Percentiles rank a stretch among this genome's conserved stretches.
These are phyloP conservation scores for Cordyceps javanica DNA, from an alignment of 2,329 filamentous ascomycete genomes.

Conservation along the genomic window DNA sequence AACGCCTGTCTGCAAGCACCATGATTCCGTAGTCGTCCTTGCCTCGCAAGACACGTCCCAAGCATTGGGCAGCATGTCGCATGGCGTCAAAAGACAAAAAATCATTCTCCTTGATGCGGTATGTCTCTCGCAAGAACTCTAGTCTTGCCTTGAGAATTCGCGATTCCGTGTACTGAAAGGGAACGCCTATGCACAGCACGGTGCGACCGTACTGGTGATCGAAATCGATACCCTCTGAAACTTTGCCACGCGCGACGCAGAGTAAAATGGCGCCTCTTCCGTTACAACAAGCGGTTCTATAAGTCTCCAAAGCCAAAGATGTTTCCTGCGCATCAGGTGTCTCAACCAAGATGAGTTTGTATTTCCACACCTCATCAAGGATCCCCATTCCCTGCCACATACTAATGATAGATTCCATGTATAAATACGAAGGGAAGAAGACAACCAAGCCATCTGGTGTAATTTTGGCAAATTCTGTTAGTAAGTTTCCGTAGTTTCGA, in stretches of 20 bases:
- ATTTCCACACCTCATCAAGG: constrained; percentile 96
- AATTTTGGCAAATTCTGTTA: constrained; percentile 92
- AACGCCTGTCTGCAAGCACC: constrained; percentile 91
- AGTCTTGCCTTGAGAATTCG: constrained; percentile 92
- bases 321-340: constrained; percentile 97
- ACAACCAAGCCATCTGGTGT: constrained; percentile 98
- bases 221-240: constrained; percentile 97
- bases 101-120: constrained; percentile 93
- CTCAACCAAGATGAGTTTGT: constrained; percentile 96
- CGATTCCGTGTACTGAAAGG: constrained; percentile 98
- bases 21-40: constrained; percentile 99
- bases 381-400: constrained; percentile 99
- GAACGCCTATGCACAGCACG: constrained; percentile 92
- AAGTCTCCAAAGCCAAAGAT: constrained; percentile 89
- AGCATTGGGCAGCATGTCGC: constrained; percentile 95
- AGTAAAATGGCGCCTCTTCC: constrained; percentile 88
- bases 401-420: constrained; percentile 98
- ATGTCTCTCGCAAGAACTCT: constrained; percentile 94
- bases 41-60: constrained; percentile 87
- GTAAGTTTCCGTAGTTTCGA: constrained; percentile 86
- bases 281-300: constrained; percentile 95
- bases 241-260: constrained; percentile 94
- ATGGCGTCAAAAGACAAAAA: constrained; percentile 98
- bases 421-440: constrained; percentile 96
- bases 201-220: constrained; percentile 97